phyloP scores from a whole-genome alignment of 345 rosid species.

The Noccaea caerulescens region DNA sequence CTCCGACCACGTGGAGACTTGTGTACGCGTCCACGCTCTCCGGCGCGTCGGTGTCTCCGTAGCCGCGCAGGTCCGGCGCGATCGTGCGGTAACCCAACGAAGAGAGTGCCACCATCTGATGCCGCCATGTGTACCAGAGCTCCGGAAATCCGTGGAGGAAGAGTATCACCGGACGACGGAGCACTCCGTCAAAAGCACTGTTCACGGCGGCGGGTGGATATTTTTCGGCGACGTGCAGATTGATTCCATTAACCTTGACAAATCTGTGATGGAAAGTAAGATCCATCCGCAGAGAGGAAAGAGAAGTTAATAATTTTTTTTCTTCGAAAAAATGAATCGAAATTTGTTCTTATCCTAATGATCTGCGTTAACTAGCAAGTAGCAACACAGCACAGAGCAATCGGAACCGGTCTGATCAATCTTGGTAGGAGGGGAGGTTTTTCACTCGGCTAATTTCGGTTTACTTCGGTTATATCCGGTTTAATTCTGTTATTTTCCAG shows the following conservation, averaged over 20 bases:
- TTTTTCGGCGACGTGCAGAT: constrained; percentile 73
- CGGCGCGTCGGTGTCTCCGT: constrained; percentile 45
- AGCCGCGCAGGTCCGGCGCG: constrained; percentile 47
- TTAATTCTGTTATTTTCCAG: not conserved
- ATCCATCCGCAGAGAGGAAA: constrained; percentile 29
- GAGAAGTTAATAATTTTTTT: not conserved
- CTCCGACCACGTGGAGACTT: constrained; percentile 40
- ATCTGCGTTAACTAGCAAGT: not conserved
- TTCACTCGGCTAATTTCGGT: not conserved
- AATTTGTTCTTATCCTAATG: constrained; percentile 4
- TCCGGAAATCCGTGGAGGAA: constrained; percentile 50
- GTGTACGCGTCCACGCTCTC: constrained; percentile 39
- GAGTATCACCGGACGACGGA: constrained; percentile 36
- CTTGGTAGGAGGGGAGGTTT: not conserved
- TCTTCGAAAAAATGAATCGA: not conserved
- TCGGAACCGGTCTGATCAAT: constrained; percentile 14
- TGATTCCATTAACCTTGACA: constrained; percentile 61
- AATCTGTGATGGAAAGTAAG: constrained; percentile 35
- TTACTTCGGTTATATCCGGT: not conserved
- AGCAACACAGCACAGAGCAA: not conserved
- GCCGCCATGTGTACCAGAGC: constrained; percentile 52
- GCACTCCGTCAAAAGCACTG: constrained; percentile 8
- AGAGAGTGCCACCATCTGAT: constrained; percentile 40
- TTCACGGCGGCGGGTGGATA: constrained; percentile 20
- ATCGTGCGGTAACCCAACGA: constrained; percentile 43